Base-by-base conservation (phyloP, 2,329 filamentous ascomycete species). In the Alternaria panax region DNA sequence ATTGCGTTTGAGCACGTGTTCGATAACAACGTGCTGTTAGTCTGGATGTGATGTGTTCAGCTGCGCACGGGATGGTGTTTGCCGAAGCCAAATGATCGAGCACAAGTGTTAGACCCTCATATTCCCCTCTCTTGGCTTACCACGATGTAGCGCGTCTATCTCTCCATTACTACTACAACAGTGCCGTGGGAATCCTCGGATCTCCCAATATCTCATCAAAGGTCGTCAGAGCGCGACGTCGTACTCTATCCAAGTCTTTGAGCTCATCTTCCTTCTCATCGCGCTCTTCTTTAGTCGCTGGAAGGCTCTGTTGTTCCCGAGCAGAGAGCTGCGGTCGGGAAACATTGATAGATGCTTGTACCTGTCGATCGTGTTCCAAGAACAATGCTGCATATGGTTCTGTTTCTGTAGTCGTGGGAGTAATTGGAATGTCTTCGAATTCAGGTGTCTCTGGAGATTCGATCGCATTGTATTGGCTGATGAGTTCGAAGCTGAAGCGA, bases 191-290 rank as follows among this genome's bases (percentile, higher is more conserved):
- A 36, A 42, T 1, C 5, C 14, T 47, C 18, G n/a, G 36, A 12
- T 43, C 22, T 3, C 56, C 51, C 11, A 59, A 12, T 27, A 59
- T 59, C 8, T 51, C 52, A 14, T 54, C 28, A 30, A 59, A 59
- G 0, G 43, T 59, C n/a, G 51, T 59, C 24, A 51, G 11, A 42
- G 48, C 32, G 4, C 4, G 27, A 20, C 41, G 34, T 42, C 25
- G 36, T 14, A 38, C 2, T 6, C 16, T 1, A 3, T n/a, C 32
- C 27, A 53, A 14, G 7, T 55, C 25, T 8, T 30, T 7, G 6
- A 2, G 7, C 14, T 14, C 24, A 4, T 8, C 14, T 0, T n/a
- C n/a, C n/a, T 6, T 25, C n/a, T n/a, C 27, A 7, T 34, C 16
- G 9, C 12, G 18, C 11, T 47, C 27, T 22, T 48, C 28, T n/a